Percentiles rank a stretch among this genome's conserved stretches.
Evolutionary conservation across 1,284 basidiomycete species (phyloP).

Genomic region (Cutaneotrichosporon cyanovorans): DNA sequence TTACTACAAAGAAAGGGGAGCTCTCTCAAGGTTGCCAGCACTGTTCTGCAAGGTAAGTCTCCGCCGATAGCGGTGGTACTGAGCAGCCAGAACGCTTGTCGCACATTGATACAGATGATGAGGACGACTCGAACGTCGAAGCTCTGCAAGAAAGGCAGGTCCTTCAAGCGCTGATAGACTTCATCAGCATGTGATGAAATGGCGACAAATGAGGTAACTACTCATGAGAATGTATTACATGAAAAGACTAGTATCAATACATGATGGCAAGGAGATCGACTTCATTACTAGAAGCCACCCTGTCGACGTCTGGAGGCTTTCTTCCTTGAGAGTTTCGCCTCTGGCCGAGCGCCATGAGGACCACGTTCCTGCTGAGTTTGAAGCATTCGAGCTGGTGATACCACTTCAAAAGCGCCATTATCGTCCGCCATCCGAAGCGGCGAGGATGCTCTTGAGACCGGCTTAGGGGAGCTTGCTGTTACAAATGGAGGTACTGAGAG

Average conservation of each 20-base stretch:
- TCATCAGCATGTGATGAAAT: conserved; percentile 13
- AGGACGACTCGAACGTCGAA: conserved; percentile 13
- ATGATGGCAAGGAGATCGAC: no score
- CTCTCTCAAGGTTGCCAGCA: conserved; percentile 29
- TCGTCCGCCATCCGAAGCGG: no score
- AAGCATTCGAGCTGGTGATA: no score
- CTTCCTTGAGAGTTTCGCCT: conserved; percentile 16
- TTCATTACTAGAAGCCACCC: conserved; percentile 30
- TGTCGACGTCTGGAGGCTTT: conserved; percentile 30
- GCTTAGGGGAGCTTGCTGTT: no score
- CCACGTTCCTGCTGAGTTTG: conserved; percentile 31
- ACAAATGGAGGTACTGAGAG: no score
- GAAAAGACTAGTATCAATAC: no score
- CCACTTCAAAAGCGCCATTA: no score
- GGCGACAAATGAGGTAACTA: background rate
- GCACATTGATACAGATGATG: conserved; percentile 25
- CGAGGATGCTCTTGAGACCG: no score
- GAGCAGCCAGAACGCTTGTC: conserved; percentile 24
- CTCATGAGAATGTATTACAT: no score
- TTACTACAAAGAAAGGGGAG: conserved; percentile 63
- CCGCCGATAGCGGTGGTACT: background rate
- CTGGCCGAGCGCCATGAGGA: conserved; percentile 22
- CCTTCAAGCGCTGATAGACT: conserved; percentile 26
- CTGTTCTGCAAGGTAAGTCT: conserved; percentile 33
- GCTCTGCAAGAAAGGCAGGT: conserved; percentile 26